Evolutionary conservation across 2,329 filamentous ascomycete species (phyloP).

Genomic region (Knufia petricola): DNA sequence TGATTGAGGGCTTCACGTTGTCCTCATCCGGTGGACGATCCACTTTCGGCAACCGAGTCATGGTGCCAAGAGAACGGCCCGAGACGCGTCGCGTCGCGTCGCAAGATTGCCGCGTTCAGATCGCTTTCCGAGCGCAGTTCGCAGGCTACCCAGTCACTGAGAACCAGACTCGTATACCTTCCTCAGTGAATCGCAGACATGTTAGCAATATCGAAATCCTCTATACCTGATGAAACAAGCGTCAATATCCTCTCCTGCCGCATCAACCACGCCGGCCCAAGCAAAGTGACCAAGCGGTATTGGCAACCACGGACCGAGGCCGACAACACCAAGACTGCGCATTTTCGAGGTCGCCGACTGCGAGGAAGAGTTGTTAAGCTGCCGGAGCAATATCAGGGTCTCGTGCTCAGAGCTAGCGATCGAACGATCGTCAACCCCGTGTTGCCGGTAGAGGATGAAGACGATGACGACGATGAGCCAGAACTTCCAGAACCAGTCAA

Average conservation of each 20-base stretch:
- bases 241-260: constrained; percentile 67
- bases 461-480: constrained; percentile 31
- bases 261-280: constrained; percentile 66
- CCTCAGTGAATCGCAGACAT: constrained; percentile 24
- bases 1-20: no score
- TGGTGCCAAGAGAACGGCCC: no score
- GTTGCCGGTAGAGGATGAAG: constrained; percentile 21
- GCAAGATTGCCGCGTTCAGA: no score
- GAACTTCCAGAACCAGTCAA: constrained; percentile 43
- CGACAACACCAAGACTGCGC: constrained; percentile 47
- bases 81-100: no score
- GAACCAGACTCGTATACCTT: no score
- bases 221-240: constrained; percentile 10
- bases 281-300: constrained; percentile 55
- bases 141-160: no score
- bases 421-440: constrained; percentile 13
- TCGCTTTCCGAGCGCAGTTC: no score
- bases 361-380: constrained; percentile 57
- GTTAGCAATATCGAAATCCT: constrained; percentile 34
- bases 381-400: constrained; percentile 61
- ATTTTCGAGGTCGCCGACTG: constrained; percentile 74
- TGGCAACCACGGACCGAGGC: constrained; percentile 53
- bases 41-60: no score
- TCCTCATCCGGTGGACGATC: no score
- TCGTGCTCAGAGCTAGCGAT: constrained; percentile 44